Evolutionary conservation across 352 stramenopile genomes (phyloP), one percentile per base, ranked within the genome.

Genomic region (Globisporangium acanthophoron): DNA sequence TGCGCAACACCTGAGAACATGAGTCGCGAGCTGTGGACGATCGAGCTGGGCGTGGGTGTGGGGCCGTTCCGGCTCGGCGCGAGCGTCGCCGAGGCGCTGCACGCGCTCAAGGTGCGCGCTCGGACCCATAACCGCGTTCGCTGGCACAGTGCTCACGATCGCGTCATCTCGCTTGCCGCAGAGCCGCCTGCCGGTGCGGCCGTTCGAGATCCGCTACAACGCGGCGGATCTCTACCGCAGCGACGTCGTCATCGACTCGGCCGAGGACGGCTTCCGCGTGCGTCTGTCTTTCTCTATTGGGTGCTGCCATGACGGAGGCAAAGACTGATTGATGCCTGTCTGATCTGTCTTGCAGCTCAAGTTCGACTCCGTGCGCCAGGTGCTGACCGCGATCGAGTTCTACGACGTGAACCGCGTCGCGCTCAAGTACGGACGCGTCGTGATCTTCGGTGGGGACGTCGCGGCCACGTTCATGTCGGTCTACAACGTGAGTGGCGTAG

Each of bases 391-490:
- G 46, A 80, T 94, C 61, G 81, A 92, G 31, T 91, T 92, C 58
- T 92, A 92, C 65, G 71, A 80, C 16, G 71, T 94, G 58, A 90
- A 91, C 62, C 71, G 69, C 21, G 74, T 94, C 20, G 70, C 83
- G 29, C 65, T 94, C 24, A 90, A 91, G 63, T 92, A 89, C 59
- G 83, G 83, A 24, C 85, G 83, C 53, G 82, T 91, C 13, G 74
- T 90, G 54, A 88, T 94, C 59, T 94, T 92, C 58, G 83, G 85
- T 3, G 85, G 84, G 4, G 78, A 87, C 31, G 74, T 88, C 55
- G 70, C 79, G 11, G 78, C 85, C 35, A 93, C 85, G 31, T 94
- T 92, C 68, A 91, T 93, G 77, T 92, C 85, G 21, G 73, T 94
- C 15, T 94, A 94, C 70, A 91, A 94, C 49, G 85, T 94, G 69